A percentile compares a stretch with the other conserved stretches of the same genome.
These are phyloP conservation scores for Coleophoma eucalyptorum DNA, from an alignment of 2,329 filamentous ascomycete species.

Conservation along the genomic window DNA sequence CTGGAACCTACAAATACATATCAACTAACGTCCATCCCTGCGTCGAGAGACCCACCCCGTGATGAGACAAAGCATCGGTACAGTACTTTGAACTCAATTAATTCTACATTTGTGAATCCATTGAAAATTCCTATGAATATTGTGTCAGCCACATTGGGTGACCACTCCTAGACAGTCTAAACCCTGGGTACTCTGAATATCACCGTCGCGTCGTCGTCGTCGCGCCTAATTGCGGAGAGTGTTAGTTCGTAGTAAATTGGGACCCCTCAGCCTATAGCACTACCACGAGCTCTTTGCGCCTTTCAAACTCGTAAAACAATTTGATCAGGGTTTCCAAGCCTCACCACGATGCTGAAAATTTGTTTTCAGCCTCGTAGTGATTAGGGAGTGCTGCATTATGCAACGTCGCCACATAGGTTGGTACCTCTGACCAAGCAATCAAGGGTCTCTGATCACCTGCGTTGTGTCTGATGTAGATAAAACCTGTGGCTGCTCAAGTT, in stretches of 20 bases:
- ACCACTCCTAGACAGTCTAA: slow-evolving; percentile 10
- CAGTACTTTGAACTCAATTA: slow-evolving; percentile 1
- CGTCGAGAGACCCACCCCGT: too few relatives aligned
- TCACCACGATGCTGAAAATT: neutral
- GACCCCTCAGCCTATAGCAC: slow-evolving; percentile 1
- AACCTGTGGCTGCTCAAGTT: too few relatives aligned
- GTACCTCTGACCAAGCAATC: neutral
- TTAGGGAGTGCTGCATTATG: neutral
- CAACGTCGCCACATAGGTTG: neutral
- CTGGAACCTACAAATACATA: too few relatives aligned
- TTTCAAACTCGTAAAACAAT: neutral
- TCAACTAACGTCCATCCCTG: too few relatives aligned
- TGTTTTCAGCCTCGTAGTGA: neutral
- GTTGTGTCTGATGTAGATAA: neutral
- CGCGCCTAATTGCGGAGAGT: slow-evolving; percentile 5
- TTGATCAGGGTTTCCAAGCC: neutral
- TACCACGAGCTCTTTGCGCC: neutral
- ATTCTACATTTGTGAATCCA: slow-evolving; percentile 9
- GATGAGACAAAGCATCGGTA: too few relatives aligned
- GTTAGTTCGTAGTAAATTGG: slow-evolving; percentile 9
- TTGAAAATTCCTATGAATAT: slow-evolving; percentile 8
- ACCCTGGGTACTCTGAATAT: slow-evolving; percentile 7
- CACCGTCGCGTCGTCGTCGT: slow-evolving; percentile 6
- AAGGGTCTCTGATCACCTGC: neutral
- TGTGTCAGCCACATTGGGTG: slow-evolving; percentile 9